These are phyloP conservation scores for Lotus japonicus DNA, from an alignment of 306 rosid species.

Conservation along the genomic window DNA sequence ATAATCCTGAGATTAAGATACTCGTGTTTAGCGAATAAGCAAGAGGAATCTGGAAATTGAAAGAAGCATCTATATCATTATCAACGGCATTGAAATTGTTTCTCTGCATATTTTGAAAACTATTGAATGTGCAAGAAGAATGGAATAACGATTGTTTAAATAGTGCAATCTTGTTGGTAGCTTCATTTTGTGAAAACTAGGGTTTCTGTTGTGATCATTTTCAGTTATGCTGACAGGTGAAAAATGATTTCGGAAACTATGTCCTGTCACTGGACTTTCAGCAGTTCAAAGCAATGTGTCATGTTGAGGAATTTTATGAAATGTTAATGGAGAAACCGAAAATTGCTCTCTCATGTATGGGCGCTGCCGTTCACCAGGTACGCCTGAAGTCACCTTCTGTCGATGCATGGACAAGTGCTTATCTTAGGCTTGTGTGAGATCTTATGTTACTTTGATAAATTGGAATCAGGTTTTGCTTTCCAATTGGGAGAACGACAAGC, in stretches of 20 bases:
- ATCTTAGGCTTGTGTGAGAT: constrained; percentile 8
- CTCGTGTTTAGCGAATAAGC: neutral
- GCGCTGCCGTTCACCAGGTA: constrained; percentile 80
- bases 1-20: too few relatives aligned
- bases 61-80: too few relatives aligned
- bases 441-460: constrained; percentile 1
- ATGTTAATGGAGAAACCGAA: constrained; percentile 67
- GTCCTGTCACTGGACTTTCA: constrained; percentile 62
- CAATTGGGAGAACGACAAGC: constrained; percentile 30
- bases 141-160: neutral
- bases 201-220: neutral
- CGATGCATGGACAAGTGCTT: neutral
- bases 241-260: constrained; percentile 40
- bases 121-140: neutral
- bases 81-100: neutral
- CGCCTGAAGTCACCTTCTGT: neutral
- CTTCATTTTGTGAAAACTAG: constrained; percentile 1
- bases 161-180: neutral
- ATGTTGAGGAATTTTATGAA: constrained; percentile 38
- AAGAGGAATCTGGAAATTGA: too few relatives aligned
- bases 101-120: neutral
- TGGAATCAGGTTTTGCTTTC: constrained; percentile 53
- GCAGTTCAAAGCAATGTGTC: constrained; percentile 43
- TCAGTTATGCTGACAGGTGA: constrained; percentile 31
- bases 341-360: constrained; percentile 61